Evolutionary conservation across 2,329 filamentous ascomycete species (phyloP), one percentile per base, ranked within the genome.

Genomic region (Arthrobotrys megalospora): DNA sequence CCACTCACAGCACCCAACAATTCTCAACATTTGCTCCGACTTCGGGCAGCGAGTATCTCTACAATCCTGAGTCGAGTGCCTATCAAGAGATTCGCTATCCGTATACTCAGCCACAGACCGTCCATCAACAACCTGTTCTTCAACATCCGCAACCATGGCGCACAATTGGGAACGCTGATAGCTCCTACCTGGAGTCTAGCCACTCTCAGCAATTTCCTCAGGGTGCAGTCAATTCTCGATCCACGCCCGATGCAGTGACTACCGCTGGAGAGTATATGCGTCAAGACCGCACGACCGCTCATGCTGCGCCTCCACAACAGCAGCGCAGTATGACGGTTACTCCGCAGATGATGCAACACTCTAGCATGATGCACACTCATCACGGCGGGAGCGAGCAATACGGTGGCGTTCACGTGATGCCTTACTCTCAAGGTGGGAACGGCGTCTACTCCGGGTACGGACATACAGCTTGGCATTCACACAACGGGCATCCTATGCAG

Each of bases 71-170:
- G 5, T 62, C 34, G 11, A 43, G 52, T 21, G 16, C 28, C 10
- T 76, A 70, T 36, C 55, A 55, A 52, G 72, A 76, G 3, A 7
- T 62, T 28, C 32, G 72, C 8, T 69, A 60, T 43, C 12, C 14
- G 4, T 69, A 70, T 21, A 19, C 28, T 12, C 63, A 75, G 24
- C 21, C 52, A 16, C 65, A 65, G 21, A 16, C 32, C 8, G 12
- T 47, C n/a, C 47, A 71, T 7, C 73, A 52, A 10, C 73, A 60
- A 19, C 66, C 60, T 7, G 52, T 50, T 11, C 48, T 67, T 50
- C 73, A 77, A 16, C 66, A 70, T 34, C 73, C 60, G 6, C 73
- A 67, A n/a, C 66, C 60, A n/a, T 77, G 73, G 73, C 73, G 73
- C 16, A 47, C 60, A 0, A 62, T 65, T 21, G 12, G 36, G 5